A percentile compares a stretch with the other conserved stretches of the same genome.
These are phyloP conservation scores for Tardiomyces digboiensis DNA, from an alignment of 1,139 yeast species.

Conservation along the genomic window DNA sequence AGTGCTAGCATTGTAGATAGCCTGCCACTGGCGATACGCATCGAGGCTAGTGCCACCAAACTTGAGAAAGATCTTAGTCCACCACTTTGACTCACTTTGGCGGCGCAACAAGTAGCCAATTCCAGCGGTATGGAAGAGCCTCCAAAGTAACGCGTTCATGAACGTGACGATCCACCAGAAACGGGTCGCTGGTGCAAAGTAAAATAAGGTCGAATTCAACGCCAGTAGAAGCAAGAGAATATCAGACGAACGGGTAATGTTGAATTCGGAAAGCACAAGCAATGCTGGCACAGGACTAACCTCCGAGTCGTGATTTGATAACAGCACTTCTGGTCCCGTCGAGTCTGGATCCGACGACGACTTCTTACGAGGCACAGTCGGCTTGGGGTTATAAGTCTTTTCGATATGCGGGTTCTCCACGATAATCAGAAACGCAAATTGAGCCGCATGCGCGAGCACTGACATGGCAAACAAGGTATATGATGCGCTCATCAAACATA, in stretches of 20 bases:
- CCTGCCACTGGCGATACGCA: slow-evolving; percentile 72
- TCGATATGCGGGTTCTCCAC: slow-evolving; percentile 89
- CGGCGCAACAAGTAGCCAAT: slow-evolving; percentile 45
- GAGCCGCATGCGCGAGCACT: slow-evolving; percentile 67
- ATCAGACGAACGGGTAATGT: slow-evolving; percentile 57
- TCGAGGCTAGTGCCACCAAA: slow-evolving; percentile 59
- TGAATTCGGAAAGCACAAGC: slow-evolving; percentile 52
- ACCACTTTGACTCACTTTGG: slow-evolving; percentile 55
- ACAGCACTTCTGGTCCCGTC: slow-evolving; percentile 1
- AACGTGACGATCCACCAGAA: slow-evolving; percentile 32
- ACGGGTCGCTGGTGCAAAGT: slow-evolving; percentile 30
- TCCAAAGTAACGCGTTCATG: slow-evolving; percentile 38
- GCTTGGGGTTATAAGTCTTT: slow-evolving; percentile 47
- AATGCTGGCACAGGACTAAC: slow-evolving; percentile 34
- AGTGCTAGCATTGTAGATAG: slow-evolving; percentile 46
- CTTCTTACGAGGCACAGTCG: background rate
- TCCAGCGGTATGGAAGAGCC: slow-evolving; percentile 43
- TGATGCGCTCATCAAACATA: slow-evolving; percentile 69
- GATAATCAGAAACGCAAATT: slow-evolving; percentile 64
- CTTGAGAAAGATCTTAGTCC: slow-evolving; percentile 59
- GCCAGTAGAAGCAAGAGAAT: slow-evolving; percentile 43
- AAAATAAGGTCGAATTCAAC: slow-evolving; percentile 37
- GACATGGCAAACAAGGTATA: slow-evolving; percentile 67
- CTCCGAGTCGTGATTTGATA: slow-evolving; percentile 10
- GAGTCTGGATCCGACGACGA: background rate